Percentiles rank a stretch among this genome's conserved stretches.
Evolutionary conservation across 2,329 filamentous ascomycete species (phyloP).

Genomic region (Epichloe scottii): DNA sequence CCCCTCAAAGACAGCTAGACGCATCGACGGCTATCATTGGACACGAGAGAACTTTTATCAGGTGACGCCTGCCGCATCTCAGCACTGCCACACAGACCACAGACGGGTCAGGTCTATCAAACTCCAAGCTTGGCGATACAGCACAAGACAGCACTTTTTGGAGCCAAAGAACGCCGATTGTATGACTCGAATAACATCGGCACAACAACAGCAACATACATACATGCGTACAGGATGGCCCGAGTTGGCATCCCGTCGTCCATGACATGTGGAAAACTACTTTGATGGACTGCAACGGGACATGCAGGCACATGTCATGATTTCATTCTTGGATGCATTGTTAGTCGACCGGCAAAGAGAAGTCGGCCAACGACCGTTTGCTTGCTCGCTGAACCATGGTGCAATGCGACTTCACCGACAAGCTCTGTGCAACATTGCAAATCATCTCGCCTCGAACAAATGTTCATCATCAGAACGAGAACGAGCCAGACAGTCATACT

Average conservation of each 20-base stretch:
- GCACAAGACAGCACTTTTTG: too few species aligned
- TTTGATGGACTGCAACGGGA: too few species aligned
- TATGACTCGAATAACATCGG: too few species aligned
- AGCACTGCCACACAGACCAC: constrained; percentile 2
- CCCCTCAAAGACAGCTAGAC: background rate
- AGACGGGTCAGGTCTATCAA: background rate
- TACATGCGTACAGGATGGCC: too few species aligned
- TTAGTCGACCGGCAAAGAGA: too few species aligned
- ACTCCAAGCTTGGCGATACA: background rate
- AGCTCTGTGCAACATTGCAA: background rate
- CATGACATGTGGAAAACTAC: background rate
- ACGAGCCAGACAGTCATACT: background rate
- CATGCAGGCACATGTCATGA: background rate
- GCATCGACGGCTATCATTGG: background rate
- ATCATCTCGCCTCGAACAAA: background rate
- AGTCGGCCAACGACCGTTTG: background rate
- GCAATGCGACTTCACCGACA: background rate
- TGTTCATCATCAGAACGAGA: too few species aligned
- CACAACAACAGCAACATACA: too few species aligned
- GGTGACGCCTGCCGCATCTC: background rate
- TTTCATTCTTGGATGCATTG: background rate
- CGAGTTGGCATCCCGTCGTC: too few species aligned
- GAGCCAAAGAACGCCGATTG: too few species aligned
- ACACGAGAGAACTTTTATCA: background rate
- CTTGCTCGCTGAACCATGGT: background rate